These are phyloP conservation scores for Pythium phragmitis DNA, from an alignment of 352 stramenopile species.

Conservation along the genomic window DNA sequence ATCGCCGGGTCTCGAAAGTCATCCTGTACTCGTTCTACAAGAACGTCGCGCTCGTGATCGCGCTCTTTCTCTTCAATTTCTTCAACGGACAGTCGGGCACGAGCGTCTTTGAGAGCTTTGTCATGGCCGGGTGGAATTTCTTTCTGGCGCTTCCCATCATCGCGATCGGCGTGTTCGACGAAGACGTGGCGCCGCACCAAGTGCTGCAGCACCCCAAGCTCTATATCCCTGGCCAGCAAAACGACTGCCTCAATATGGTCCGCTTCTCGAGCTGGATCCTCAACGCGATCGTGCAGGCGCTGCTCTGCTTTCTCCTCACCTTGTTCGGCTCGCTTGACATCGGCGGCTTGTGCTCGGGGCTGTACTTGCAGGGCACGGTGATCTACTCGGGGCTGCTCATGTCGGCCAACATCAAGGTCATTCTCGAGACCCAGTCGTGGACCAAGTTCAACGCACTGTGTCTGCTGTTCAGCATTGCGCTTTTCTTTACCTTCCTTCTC, in stretches of 20 bases:
- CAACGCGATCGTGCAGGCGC: constrained; percentile 63
- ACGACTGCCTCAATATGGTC: constrained; percentile 65
- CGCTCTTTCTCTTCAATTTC: constrained; percentile 79
- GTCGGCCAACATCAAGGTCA: constrained; percentile 77
- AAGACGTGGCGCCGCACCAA: constrained; percentile 66
- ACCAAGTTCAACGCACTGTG: constrained; percentile 66
- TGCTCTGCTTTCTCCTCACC: constrained; percentile 63
- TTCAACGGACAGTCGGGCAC: constrained; percentile 80
- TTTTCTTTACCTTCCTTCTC: constrained; percentile 70
- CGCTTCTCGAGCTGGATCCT: constrained; percentile 61
- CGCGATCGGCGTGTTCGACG: constrained; percentile 76
- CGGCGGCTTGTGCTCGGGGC: constrained; percentile 31
- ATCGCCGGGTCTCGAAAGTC: constrained; percentile 92
- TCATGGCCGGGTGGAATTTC: constrained; percentile 81
- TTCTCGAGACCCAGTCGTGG: constrained; percentile 74
- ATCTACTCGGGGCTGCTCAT: constrained; percentile 75
- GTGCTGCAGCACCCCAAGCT: constrained; percentile 59
- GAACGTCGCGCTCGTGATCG: constrained; percentile 71
- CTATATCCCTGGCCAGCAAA: constrained; percentile 59
- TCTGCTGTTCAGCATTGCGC: constrained; percentile 49
- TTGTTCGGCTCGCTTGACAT: constrained; percentile 43
- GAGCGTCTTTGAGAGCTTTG: constrained; percentile 83
- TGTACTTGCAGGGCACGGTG: constrained; percentile 66
- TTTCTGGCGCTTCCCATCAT: constrained; percentile 90
- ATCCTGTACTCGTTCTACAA: constrained; percentile 91